Base-by-base conservation (phyloP, 73 alveolate genomes). In the Tetrahymena borealis region DNA sequence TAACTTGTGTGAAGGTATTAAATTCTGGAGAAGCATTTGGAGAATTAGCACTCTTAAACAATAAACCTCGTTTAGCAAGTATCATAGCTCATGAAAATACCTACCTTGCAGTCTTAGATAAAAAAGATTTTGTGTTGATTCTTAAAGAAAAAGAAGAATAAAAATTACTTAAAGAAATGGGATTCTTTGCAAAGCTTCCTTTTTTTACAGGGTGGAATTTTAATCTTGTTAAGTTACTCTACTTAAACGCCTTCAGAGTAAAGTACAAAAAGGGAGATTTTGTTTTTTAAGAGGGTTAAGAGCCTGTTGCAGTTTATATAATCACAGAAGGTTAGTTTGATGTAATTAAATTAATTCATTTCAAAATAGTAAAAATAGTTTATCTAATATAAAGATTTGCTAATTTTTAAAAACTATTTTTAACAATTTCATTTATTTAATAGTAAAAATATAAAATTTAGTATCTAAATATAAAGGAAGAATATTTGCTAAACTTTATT, bases 51-150 rank as follows among this genome's bases (percentile, higher is more conserved):
- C 78, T 93, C 18, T 18, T 79, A 24, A 93, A 78, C 40, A 92
- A 93, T 93, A 85, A 93, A 38, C 95, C 95, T 33, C 43, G 95
- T 79, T 39, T 90, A 38, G 95, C 95, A 9, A 93, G 95, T 93
- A 93, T 93, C 6, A 38, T 93, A 7, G 95, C 92, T 38, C 39
- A 41, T 28, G 91, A 91, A 79, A 92, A 93, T 90, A 33, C 91
- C 10, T 40, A 85, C 35, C 77, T 93, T 13, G 31, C 91, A 13
- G 60, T 85, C 18, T 40, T 93, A 16, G 39, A 85, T 13, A 93
- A 93, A 60, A 60, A 60, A 9, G 85, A 60, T 0, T 60, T 60
- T 20, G 85, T 32, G 38, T 10, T n/a, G 11, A 60, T 60, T n/a
- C 85, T 60, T 60, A 60, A 60, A 60, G 85, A 60, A 60, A 60